Conservation (phyloP, 78 protist genomes). For the Paulinella micropora region DNA sequence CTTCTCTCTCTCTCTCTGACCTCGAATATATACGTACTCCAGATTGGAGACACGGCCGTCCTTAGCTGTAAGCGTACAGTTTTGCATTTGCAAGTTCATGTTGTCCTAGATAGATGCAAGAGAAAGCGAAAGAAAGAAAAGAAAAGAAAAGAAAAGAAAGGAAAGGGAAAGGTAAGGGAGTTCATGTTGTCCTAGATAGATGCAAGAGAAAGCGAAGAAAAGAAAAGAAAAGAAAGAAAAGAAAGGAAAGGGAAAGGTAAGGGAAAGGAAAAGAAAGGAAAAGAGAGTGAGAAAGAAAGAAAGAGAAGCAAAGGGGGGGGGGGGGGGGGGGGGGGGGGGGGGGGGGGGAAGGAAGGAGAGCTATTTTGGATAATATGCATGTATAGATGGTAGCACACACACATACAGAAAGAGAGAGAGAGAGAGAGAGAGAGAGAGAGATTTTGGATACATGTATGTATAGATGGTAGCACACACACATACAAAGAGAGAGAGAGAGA, state of each 20-base stretch:
- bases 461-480: too few species aligned
- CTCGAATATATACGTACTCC: neutral
- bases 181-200: conserved; percentile 51
- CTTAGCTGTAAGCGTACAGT: conserved; percentile 53
- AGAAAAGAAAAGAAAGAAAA: neutral
- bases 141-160: neutral
- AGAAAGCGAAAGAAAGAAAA: neutral
- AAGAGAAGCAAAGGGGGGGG: neutral
- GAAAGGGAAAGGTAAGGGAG: neutral
- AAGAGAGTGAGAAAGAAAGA: neutral
- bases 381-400: too few species aligned
- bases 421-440: too few species aligned
- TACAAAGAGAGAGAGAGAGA: too few species aligned
- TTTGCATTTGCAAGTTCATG: conserved; percentile 71
- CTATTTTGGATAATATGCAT: too few species aligned
- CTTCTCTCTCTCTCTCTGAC: too few species aligned
- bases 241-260: neutral
- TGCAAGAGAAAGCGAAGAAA: neutral
- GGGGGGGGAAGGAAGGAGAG: neutral
- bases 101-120: conserved; percentile 64
- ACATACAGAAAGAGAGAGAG: too few species aligned
- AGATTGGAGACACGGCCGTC: conserved; percentile 31
- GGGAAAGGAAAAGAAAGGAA: neutral
- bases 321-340: neutral
- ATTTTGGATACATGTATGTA: too few species aligned